Conservation (phyloP, 2,329 filamentous ascomycete species). For the Waltergamsia citrina region DNA sequence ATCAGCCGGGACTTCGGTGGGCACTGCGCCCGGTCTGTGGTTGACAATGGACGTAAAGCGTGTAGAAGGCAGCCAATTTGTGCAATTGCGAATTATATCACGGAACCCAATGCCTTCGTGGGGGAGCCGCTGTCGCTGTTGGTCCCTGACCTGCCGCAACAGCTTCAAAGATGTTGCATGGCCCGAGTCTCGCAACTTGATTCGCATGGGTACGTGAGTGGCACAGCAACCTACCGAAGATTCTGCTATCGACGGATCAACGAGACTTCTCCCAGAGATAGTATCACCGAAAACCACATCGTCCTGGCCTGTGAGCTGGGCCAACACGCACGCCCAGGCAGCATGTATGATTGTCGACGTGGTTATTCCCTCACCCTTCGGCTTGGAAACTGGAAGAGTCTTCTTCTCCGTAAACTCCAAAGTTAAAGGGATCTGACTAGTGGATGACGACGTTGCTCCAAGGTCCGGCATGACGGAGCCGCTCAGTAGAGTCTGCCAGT, state of each 20-base stretch:
- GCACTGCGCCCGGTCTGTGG: slow-evolving; percentile 3
- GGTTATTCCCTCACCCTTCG: slow-evolving; percentile 4
- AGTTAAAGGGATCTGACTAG: slow-evolving; percentile 1
- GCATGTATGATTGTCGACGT: slow-evolving; percentile 5
- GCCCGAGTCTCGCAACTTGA: slow-evolving; percentile 4
- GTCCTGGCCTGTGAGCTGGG: slow-evolving; percentile 7
- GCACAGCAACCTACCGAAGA: slow-evolving; percentile 6
- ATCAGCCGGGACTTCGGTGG: slow-evolving; percentile 1
- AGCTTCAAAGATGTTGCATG: slow-evolving; percentile 1
- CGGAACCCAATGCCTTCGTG: slow-evolving; percentile 6
- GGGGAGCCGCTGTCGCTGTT: slow-evolving; percentile 4
- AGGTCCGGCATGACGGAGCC: slow-evolving; percentile 8
- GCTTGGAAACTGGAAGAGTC: slow-evolving; percentile 2
- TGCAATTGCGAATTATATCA: slow-evolving; percentile 4
- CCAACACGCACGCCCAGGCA: slow-evolving; percentile 12
- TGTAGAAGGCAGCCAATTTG: slow-evolving; percentile 3
- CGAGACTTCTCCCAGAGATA: slow-evolving; percentile 9
- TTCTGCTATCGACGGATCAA: slow-evolving; percentile 2
- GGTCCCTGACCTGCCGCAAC: slow-evolving; percentile 5
- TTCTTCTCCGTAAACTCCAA: slow-evolving; percentile 5
- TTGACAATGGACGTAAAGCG: slow-evolving; percentile 6
- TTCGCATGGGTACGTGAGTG: slow-evolving; percentile 5
- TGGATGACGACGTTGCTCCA: not conserved
- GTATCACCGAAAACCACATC: slow-evolving; percentile 12
- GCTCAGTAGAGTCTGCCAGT: slow-evolving; percentile 1